Evolutionary conservation across 805 yeast species (phyloP).

Genomic region (Metschnikowia similis): DNA sequence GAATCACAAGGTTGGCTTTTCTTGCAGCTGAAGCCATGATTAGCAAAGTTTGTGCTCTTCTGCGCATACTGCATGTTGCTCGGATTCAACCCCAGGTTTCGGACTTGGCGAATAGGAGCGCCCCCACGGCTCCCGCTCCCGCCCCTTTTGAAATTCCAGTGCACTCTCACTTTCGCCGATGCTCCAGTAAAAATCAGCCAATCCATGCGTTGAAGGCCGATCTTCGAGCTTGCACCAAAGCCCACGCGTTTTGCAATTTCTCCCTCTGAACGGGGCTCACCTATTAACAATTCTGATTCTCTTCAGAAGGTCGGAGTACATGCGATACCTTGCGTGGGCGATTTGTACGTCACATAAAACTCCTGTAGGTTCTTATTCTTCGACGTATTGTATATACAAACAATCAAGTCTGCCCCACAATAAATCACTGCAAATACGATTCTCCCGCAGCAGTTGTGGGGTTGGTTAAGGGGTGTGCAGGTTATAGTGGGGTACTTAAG

Average conservation of each 20-base stretch:
- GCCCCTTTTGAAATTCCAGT: conserved; percentile 8
- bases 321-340: neutral
- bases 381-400: neutral
- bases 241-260: neutral
- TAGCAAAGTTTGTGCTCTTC: neutral
- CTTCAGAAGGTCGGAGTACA: neutral
- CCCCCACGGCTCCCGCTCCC: conserved; percentile 9
- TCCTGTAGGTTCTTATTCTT: neutral
- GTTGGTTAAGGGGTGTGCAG: neutral
- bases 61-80: conserved; percentile 9
- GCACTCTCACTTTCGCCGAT: neutral
- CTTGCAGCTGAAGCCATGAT: too few species aligned
- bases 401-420: neutral
- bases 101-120: conserved; percentile 21
- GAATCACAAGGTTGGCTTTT: too few species aligned
- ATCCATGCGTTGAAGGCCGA: conserved; percentile 1
- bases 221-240: neutral
- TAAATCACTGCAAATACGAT: neutral
- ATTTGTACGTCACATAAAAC: neutral
- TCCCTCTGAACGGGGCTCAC: neutral
- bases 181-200: conserved; percentile 1
- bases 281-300: neutral
- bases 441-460: neutral
- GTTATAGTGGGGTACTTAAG: too few species aligned
- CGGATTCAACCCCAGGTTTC: conserved; percentile 20